A percentile compares a stretch with the other conserved stretches of the same genome.
Evolutionary conservation across 1,284 basidiomycete genomes (phyloP).

Genomic region (Heterobasidion irregulare): DNA sequence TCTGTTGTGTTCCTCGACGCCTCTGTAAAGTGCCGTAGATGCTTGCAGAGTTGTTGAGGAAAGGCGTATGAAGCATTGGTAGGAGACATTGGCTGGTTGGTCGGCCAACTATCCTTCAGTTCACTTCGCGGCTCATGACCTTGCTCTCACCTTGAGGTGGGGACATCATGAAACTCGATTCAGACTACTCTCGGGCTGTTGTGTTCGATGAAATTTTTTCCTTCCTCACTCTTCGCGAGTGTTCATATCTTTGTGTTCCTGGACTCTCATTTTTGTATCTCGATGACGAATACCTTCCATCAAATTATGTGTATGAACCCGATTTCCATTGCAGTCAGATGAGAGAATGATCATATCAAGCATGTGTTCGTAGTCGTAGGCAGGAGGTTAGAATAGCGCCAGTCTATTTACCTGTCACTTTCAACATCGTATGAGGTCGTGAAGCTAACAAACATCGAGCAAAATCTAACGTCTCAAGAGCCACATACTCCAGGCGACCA

Average conservation of each 20-base stretch:
- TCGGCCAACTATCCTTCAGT: slow-evolving; percentile 15
- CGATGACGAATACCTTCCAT: background rate
- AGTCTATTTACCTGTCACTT: background rate
- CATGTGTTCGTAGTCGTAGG: background rate
- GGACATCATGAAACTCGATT: slow-evolving; percentile 19
- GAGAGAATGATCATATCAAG: background rate
- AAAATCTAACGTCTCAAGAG: background rate
- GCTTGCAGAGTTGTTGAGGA: background rate
- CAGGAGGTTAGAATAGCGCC: background rate
- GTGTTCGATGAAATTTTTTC: slow-evolving; percentile 13
- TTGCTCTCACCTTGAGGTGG: background rate
- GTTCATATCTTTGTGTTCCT: background rate
- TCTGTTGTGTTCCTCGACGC: too few relatives aligned
- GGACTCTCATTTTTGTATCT: background rate
- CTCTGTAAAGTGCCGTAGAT: too few relatives aligned
- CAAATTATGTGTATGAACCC: too few relatives aligned
- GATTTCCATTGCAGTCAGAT: background rate
- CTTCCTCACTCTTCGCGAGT: slow-evolving; percentile 13
- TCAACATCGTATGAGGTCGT: background rate
- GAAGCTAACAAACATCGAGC: background rate
- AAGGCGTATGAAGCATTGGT: slow-evolving; percentile 3
- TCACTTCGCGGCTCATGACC: slow-evolving; percentile 18
- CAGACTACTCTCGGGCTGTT: slow-evolving; percentile 23
- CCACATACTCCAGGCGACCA: slow-evolving; percentile 23
- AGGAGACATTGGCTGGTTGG: too few relatives aligned